Base-by-base conservation (phyloP, 768 basidiomycete genomes). In the Boletus patriciae region DNA sequence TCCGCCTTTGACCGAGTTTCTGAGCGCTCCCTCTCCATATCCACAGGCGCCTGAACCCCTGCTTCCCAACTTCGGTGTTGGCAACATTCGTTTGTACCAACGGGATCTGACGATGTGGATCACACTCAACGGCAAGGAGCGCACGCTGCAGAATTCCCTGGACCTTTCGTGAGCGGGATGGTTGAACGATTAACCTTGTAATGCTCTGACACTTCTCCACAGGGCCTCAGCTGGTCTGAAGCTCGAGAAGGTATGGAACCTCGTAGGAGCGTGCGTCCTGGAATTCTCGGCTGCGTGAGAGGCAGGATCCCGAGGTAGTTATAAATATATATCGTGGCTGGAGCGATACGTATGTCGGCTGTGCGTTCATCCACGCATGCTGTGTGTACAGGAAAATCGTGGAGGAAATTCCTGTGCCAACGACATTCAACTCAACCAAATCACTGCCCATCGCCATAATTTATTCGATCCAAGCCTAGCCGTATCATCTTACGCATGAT, bases 21-120 rank as follows among this genome's bases (percentile, higher is more conserved):
- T 52, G 52, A 56, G 3, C 6, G 12, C 50, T 41, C 6, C 31
- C 10, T 25, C n/a, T 5, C 21, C 7, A 19, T 25, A 9, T 48
- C 33, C n/a, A 33, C 60, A 74, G 72, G 73, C 74, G 3, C 74
- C 74, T 29, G 63, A 68, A 43, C 74, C 71, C 9, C 41, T 75
- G 31, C 61, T 73, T 27, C 57, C 68, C 5, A 76, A 72, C 62
- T 73, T 66, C 48, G 73, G 74, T 16, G 64, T 62, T 10, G 72
- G 72, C 3, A 64, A 60, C 36, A 59, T 66, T 19, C 65, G 66
- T 1, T 54, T 66, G 54, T 70, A 76, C 54, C 54, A 70, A 31
- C 61, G 62, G 36, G 75, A 74, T 42, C 3, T 75, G 46, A 51
- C 55, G 3, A 75, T 74, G 73, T 63, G 57, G 58, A 44, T 70